Evolutionary conservation across 805 yeast species (phyloP).

Genomic region (Kregervanrija fluxuum): DNA sequence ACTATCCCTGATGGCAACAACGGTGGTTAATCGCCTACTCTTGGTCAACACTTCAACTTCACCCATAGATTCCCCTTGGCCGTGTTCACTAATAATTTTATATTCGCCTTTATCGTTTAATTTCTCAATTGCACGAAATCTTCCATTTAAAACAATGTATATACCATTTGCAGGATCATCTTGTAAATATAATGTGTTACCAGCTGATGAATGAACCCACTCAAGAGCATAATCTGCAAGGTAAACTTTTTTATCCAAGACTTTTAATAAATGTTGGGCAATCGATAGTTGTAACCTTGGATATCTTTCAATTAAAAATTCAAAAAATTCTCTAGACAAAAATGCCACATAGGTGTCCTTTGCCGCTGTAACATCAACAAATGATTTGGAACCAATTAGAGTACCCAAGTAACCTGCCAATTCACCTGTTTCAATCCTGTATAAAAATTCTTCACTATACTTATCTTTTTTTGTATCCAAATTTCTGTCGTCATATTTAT

Average conservation of each 20-base stretch:
- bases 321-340: conserved; percentile 55
- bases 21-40: conserved; percentile 56
- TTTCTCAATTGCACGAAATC: conserved; percentile 56
- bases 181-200: conserved; percentile 69
- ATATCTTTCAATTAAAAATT: conserved; percentile 62
- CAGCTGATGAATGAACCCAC: conserved; percentile 91
- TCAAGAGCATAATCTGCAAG: conserved; percentile 87
- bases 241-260: conserved; percentile 59
- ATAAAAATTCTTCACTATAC: conserved; percentile 34
- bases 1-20: conserved; percentile 86
- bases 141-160: conserved; percentile 81
- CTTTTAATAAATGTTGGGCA: conserved; percentile 64
- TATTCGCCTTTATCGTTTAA: conserved; percentile 19
- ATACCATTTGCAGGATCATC: conserved; percentile 88
- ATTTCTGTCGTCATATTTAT: conserved; percentile 6
- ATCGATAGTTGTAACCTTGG: conserved; percentile 71
- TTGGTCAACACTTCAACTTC: conserved; percentile 91
- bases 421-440: conserved; percentile 67
- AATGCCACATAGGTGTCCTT: conserved; percentile 64
- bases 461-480: conserved; percentile 2
- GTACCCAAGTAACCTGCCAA: conserved; percentile 84
- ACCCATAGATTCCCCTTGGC: conserved; percentile 92
- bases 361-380: conserved; percentile 61
- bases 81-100: conserved; percentile 64
- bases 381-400: conserved; percentile 69